Evolutionary conservation across 164 flowering plant genomes (phyloP).

Genomic region (Macadamia integrifolia): DNA sequence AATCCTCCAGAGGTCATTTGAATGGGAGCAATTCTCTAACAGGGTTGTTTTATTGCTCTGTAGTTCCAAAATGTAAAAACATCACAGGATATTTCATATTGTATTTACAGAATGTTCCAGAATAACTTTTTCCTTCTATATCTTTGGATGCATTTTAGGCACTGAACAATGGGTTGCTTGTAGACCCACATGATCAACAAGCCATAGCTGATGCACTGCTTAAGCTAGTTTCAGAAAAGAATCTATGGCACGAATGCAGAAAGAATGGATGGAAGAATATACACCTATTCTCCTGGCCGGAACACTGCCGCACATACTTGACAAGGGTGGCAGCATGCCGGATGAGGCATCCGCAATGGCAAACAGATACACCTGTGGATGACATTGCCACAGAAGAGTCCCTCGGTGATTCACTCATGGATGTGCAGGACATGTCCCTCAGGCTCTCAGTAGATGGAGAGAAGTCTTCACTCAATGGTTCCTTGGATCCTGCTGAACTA

Average conservation of each 20-base stretch:
- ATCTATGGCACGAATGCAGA: constrained; percentile 77
- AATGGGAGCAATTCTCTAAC: not conserved
- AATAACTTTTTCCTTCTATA: not conserved
- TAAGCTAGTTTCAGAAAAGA: constrained; percentile 86
- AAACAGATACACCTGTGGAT: constrained; percentile 74
- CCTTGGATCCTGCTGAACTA: constrained; percentile 29
- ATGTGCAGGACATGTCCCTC: constrained; percentile 87
- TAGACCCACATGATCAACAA: constrained; percentile 89
- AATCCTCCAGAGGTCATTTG: too few relatives aligned
- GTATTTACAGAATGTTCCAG: not conserved
- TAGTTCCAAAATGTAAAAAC: too few relatives aligned
- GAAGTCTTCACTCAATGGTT: constrained; percentile 48
- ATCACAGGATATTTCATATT: not conserved
- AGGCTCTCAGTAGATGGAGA: constrained; percentile 91
- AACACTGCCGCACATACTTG: constrained; percentile 90
- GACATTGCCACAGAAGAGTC: constrained; percentile 54
- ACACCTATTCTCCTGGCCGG: constrained; percentile 97
- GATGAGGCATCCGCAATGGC: constrained; percentile 95
- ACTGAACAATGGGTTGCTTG: constrained; percentile 82
- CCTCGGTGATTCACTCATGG: constrained; percentile 77
- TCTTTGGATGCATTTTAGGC: constrained; percentile 42
- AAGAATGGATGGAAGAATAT: constrained; percentile 89
- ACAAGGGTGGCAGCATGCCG: constrained; percentile 92
- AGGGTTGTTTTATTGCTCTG: not conserved
- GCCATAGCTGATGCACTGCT: constrained; percentile 80